phyloP scores from a whole-genome alignment of 1,284 basidiomycete genomes.

The Trichosporon sp. region DNA sequence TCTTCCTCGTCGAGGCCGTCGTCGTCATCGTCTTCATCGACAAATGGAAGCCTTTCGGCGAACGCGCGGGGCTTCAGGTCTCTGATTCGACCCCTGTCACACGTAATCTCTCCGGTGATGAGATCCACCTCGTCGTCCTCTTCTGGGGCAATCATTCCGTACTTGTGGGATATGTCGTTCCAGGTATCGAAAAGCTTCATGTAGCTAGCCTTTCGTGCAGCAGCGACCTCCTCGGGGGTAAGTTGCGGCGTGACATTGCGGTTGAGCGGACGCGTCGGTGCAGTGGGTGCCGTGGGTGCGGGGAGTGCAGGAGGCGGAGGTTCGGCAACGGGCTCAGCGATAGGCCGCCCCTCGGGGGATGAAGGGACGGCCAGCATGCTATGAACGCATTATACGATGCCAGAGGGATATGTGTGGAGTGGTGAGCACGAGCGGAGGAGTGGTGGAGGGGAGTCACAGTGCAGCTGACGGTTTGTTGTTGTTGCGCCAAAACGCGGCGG shows the following conservation, averaged over 20 bases:
- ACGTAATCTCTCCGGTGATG: slow-evolving; percentile 27
- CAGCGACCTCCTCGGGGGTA: not conserved
- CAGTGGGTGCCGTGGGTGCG: not conserved
- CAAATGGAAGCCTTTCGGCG: slow-evolving; percentile 16
- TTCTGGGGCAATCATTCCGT: slow-evolving; percentile 33
- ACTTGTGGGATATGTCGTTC: slow-evolving; percentile 41
- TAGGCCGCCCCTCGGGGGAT: not conserved
- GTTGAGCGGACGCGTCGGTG: not conserved
- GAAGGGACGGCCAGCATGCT: slow-evolving; percentile 4
- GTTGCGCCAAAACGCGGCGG: slow-evolving; percentile 1
- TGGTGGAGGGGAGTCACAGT: not conserved
- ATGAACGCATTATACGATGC: not conserved
- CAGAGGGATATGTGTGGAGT: not conserved
- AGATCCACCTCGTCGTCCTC: slow-evolving; percentile 50
- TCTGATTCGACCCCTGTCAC: slow-evolving; percentile 31
- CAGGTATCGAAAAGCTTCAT: slow-evolving; percentile 22
- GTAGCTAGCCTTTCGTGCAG: not conserved
- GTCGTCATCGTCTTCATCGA: slow-evolving; percentile 17
- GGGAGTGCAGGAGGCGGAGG: not conserved
- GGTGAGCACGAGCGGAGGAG: not conserved
- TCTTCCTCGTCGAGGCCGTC: slow-evolving; percentile 17
- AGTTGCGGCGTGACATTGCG: not conserved
- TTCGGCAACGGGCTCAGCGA: not conserved
- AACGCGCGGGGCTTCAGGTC: slow-evolving; percentile 20
- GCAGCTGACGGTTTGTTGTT: not conserved